These are phyloP conservation scores for Bacidia rubella DNA, from an alignment of 495 filamentous ascomycete species.

Conservation along the genomic window DNA sequence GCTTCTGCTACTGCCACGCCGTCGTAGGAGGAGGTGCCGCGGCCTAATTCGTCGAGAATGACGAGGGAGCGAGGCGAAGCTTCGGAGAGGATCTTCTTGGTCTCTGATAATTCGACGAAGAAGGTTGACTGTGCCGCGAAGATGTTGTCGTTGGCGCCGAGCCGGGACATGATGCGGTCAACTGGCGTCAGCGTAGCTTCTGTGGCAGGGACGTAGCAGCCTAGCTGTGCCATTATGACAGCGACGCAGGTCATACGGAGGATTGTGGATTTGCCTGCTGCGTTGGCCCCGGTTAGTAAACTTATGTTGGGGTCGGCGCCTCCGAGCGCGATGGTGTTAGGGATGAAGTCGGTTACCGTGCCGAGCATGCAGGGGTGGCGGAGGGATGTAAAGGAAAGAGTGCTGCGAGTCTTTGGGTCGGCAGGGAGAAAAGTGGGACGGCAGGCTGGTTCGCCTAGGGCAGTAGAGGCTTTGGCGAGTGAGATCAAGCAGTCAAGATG, in stretches of 20 bases:
- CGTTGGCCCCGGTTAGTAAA: conserved; percentile 91
- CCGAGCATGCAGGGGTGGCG: conserved; percentile 89
- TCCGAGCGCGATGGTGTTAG: conserved; percentile 84
- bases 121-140: conserved; percentile 97
- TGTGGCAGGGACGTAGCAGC: conserved; percentile 76
- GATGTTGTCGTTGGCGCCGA: conserved; percentile 98
- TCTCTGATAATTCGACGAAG: conserved; percentile 95
- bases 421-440: conserved; percentile 74
- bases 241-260: conserved; percentile 95
- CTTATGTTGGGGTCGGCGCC: conserved; percentile 65
- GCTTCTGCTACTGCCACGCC: conserved; percentile 94
- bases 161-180: conserved; percentile 97
- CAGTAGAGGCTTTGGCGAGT: conserved; percentile 72
- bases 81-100: conserved; percentile 94
- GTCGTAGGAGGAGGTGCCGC: conserved; percentile 88
- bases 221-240: conserved; percentile 97
- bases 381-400: conserved; percentile 82
- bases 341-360: conserved; percentile 87
- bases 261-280: conserved; percentile 96
- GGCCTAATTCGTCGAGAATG: conserved; percentile 93
- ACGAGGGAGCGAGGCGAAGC: conserved; percentile 90
- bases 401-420: conserved; percentile 44
- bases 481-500: conserved; percentile 93
- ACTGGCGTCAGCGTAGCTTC: conserved; percentile 81
- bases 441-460: conserved; percentile 76